phyloP scores from a whole-genome alignment of 2,329 filamentous ascomycete species.

The Colletotrichum kahawae region DNA sequence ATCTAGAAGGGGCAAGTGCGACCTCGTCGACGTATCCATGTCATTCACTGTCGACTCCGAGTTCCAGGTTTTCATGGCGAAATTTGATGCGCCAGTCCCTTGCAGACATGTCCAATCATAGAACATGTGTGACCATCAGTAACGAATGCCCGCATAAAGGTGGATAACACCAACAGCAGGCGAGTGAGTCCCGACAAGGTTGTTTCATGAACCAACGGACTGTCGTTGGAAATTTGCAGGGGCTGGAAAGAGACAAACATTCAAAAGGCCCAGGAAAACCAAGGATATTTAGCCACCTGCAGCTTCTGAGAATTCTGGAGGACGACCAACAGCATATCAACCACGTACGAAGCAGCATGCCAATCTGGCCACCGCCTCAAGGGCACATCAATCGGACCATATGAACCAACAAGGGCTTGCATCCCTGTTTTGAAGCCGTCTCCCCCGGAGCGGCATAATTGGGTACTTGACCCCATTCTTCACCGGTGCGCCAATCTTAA shows the following conservation, averaged over 20 bases:
- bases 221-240: neutral
- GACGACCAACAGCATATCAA: neutral
- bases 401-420: neutral
- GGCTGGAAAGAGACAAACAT: neutral
- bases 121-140: neutral
- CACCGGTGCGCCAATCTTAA: neutral
- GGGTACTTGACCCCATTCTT: neutral
- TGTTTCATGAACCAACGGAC: neutral
- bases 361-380: neutral
- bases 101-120: neutral
- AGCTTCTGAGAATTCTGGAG: neutral
- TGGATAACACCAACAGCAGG: neutral
- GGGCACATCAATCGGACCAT: neutral
- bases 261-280: neutral
- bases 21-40: neutral
- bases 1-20: neutral
- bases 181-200: neutral
- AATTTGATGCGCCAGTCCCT: neutral
- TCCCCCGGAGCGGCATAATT: neutral
- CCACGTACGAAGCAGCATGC: neutral
- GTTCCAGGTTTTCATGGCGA: neutral
- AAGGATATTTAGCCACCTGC: neutral
- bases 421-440: neutral
- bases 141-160: neutral
- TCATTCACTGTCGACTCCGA: neutral